Conservation (phyloP, 1,139 yeast species). For the Sugiyamaella castrensis region DNA sequence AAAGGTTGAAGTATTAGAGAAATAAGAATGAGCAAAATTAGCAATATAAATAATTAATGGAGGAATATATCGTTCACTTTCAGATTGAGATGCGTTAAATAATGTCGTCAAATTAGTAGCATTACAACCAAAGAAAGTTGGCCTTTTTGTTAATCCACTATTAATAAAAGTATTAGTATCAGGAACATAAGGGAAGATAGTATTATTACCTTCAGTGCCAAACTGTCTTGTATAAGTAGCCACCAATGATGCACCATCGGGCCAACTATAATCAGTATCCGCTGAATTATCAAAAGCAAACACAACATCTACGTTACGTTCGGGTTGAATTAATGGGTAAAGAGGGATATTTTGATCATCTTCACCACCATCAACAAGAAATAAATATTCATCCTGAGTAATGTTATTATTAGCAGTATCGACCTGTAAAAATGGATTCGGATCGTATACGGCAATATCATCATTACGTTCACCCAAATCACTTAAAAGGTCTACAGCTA, state of each 20-base stretch:
- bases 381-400: conserved; percentile 36
- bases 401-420: conserved; percentile 31
- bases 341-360: conserved; percentile 79
- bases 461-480: conserved; percentile 39
- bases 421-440: conserved; percentile 65
- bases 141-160: conserved; percentile 40
- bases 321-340: conserved; percentile 68
- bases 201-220: conserved; percentile 60
- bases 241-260: conserved; percentile 66
- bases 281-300: conserved; percentile 88
- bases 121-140: conserved; percentile 88
- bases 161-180: conserved; percentile 58
- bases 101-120: conserved; percentile 53
- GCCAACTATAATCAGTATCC: conserved; percentile 55
- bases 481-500: conserved; percentile 35
- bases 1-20: conserved; percentile 74
- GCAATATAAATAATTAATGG: conserved; percentile 82
- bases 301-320: conserved; percentile 68
- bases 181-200: conserved; percentile 70
- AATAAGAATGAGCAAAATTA: conserved; percentile 64
- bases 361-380: conserved; percentile 85
- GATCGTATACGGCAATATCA: conserved; percentile 69
- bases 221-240: conserved; percentile 69
- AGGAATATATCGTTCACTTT: conserved; percentile 41
- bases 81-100: conserved; percentile 31